A percentile compares a stretch with the other conserved stretches of the same genome.
Evolutionary conservation across 371 early-diverging fungal genomes (phyloP).

Genomic region (Blakeslea trispora): DNA sequence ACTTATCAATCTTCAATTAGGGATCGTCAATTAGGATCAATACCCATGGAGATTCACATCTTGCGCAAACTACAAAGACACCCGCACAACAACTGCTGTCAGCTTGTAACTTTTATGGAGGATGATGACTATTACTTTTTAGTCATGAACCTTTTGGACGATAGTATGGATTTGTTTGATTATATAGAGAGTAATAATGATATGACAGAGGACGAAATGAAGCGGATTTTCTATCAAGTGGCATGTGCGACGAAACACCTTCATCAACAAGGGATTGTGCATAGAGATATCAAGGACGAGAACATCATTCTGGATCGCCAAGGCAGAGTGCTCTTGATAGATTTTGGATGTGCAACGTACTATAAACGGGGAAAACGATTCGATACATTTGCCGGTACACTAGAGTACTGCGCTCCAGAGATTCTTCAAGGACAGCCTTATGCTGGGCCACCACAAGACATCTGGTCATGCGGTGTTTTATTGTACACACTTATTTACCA

Average conservation of each 20-base stretch:
- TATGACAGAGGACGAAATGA: slow-evolving; percentile 57
- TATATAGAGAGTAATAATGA: slow-evolving; percentile 61
- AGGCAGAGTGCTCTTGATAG: slow-evolving; percentile 57
- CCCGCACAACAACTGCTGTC: slow-evolving; percentile 63
- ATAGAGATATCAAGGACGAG: slow-evolving; percentile 74
- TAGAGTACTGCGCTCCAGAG: slow-evolving; percentile 71
- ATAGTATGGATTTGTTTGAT: slow-evolving; percentile 69
- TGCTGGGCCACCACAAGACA: slow-evolving; percentile 70
- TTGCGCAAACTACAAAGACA: slow-evolving; percentile 55
- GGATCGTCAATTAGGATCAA: slow-evolving; percentile 59
- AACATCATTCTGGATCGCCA: slow-evolving; percentile 64
- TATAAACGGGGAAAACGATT: slow-evolving; percentile 55
- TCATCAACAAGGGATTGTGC: slow-evolving; percentile 70
- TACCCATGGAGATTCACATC: slow-evolving; percentile 74
- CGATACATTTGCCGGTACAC: slow-evolving; percentile 68
- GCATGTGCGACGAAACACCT: slow-evolving; percentile 62
- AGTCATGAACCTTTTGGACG: slow-evolving; percentile 59
- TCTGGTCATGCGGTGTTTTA: slow-evolving; percentile 77
- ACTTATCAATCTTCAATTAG: slow-evolving; percentile 19
- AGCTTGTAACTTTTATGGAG: slow-evolving; percentile 54
- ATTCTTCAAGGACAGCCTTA: slow-evolving; percentile 63
- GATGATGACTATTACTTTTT: slow-evolving; percentile 66
- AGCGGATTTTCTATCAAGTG: slow-evolving; percentile 59
- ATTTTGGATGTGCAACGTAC: slow-evolving; percentile 69
- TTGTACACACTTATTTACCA: slow-evolving; percentile 70